Percentiles rank a stretch among this genome's conserved stretches.
Evolutionary conservation across 805 yeast genomes (phyloP).

Genomic region (Torulaspora maleeae): DNA sequence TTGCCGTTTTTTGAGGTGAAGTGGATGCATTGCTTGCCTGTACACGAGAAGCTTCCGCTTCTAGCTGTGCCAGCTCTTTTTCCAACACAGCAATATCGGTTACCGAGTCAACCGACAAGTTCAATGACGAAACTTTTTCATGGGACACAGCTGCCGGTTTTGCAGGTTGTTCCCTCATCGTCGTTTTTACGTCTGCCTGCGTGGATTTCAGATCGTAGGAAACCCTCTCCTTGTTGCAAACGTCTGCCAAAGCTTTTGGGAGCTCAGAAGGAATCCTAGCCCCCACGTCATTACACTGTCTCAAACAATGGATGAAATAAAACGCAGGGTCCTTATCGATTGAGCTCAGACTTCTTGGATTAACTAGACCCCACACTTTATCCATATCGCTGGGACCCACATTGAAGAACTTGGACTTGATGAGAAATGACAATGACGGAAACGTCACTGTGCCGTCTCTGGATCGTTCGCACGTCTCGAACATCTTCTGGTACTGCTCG

Average conservation of each 20-base stretch:
- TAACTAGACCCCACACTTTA: constrained; percentile 91
- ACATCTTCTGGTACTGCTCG: constrained; percentile 70
- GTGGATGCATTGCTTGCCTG: constrained; percentile 38
- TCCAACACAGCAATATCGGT: constrained; percentile 88
- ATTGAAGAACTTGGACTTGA: constrained; percentile 62
- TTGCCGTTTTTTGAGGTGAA: constrained; percentile 14
- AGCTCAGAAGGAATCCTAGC: constrained; percentile 86
- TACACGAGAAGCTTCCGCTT: constrained; percentile 56
- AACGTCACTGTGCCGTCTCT: constrained; percentile 83
- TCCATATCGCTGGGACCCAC: constrained; percentile 83
- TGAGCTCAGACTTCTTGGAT: constrained; percentile 80
- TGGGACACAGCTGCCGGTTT: not conserved
- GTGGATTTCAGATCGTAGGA: constrained; percentile 59
- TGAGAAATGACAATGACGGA: constrained; percentile 54
- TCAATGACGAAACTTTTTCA: not conserved
- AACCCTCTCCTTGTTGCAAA: constrained; percentile 81
- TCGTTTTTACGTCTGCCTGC: constrained; percentile 42
- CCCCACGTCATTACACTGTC: constrained; percentile 77
- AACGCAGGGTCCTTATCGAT: constrained; percentile 91
- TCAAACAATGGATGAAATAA: constrained; percentile 83
- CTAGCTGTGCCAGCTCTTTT: constrained; percentile 72
- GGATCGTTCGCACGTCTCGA: constrained; percentile 48
- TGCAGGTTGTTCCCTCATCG: not conserved
- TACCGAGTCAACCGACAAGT: constrained; percentile 49
- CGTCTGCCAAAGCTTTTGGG: constrained; percentile 88